Conservation (phyloP, 805 yeast species). For the Sugiyamaella lignohabitans region DNA sequence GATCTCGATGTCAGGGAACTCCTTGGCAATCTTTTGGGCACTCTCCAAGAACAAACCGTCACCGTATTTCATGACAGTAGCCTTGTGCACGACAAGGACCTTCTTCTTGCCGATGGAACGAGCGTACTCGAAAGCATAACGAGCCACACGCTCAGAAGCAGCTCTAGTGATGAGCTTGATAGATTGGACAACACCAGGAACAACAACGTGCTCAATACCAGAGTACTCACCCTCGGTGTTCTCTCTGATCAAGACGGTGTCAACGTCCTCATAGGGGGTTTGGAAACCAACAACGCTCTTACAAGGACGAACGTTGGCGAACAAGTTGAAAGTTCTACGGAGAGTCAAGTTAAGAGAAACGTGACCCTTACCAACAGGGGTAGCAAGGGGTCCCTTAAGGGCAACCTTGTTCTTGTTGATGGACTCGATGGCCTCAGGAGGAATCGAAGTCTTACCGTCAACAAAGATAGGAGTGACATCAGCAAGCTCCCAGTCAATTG, state of each 20-base stretch:
- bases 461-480: constrained; percentile 91
- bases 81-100: constrained; percentile 94
- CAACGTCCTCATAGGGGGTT: constrained; percentile 84
- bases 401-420: constrained; percentile 93
- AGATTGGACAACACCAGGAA: constrained; percentile 97
- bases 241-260: constrained; percentile 94
- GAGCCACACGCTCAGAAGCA: constrained; percentile 93
- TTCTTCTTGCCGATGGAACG: constrained; percentile 78
- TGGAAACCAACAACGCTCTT: constrained; percentile 87
- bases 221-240: constrained; percentile 88
- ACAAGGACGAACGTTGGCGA: constrained; percentile 97
- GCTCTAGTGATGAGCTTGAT: constrained; percentile 94
- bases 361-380: constrained; percentile 99
- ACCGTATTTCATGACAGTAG: constrained; percentile 95
- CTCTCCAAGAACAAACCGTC: constrained; percentile 94
- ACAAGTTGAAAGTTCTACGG: constrained; percentile 92
- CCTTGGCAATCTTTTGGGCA: constrained; percentile 83
- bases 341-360: constrained; percentile 93
- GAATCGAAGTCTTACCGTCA: constrained; percentile 90
- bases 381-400: constrained; percentile 95
- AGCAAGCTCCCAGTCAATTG: constrained; percentile 94
- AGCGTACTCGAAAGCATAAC: constrained; percentile 97
- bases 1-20: constrained; percentile 84
- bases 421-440: constrained; percentile 84
- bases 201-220: constrained; percentile 96